These are phyloP conservation scores for Primulina huaijiensis DNA, from an alignment of 257 asterid genomes.

Conservation along the genomic window DNA sequence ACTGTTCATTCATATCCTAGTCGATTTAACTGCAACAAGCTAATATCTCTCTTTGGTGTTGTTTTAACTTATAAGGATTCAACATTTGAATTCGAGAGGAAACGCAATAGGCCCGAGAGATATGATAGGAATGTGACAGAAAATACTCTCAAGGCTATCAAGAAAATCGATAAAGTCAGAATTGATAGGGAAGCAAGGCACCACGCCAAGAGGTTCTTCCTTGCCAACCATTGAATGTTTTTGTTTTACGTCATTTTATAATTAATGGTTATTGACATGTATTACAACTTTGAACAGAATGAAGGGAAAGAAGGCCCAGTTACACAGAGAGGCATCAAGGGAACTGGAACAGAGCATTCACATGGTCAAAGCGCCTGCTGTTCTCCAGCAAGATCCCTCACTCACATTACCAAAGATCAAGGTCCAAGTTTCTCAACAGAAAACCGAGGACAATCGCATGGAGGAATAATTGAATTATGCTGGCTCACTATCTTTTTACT, in stretches of 20 bases:
- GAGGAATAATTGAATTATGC: background rate
- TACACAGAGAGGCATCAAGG: conserved; percentile 38
- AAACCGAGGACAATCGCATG: conserved; percentile 16
- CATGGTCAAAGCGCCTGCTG: conserved; percentile 61
- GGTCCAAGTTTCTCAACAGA: conserved; percentile 30
- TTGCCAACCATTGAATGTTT: background rate
- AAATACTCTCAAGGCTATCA: conserved; percentile 69
- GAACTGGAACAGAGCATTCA: conserved; percentile 55
- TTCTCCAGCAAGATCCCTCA: conserved; percentile 39
- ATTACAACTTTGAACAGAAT: conserved; percentile 43
- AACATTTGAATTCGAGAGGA: conserved; percentile 94
- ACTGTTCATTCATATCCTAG: background rate
- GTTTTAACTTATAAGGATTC: conserved; percentile 54
- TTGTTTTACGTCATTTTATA: background rate
- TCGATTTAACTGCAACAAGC: background rate
- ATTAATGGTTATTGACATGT: conserved; percentile 6
- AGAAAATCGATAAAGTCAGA: conserved; percentile 80
- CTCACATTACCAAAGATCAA: conserved; percentile 47
- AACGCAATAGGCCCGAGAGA: conserved; percentile 82
- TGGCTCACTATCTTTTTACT: background rate
- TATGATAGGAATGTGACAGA: conserved; percentile 71
- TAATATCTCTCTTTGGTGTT: background rate
- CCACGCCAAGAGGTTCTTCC: conserved; percentile 47
- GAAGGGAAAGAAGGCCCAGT: conserved; percentile 54
- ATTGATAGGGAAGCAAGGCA: conserved; percentile 58